Conservation (phyloP, 352 stramenopile genomes). For the Globisporangium paddicum region DNA sequence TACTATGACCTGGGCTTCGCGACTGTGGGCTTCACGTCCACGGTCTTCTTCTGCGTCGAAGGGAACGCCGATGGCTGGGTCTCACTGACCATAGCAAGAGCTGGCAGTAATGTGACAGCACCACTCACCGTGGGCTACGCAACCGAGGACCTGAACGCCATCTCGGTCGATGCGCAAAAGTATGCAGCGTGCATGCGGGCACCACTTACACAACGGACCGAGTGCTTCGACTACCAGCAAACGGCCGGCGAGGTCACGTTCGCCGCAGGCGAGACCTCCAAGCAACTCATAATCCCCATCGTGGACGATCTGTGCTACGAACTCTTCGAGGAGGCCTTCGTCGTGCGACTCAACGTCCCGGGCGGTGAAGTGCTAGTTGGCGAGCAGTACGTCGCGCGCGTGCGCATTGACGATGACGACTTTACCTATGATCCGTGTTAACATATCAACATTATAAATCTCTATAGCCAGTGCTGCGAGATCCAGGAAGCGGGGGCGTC, state of each 20-base stretch:
- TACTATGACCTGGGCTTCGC: conserved; percentile 58
- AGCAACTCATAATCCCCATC: conserved; percentile 88
- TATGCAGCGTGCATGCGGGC: conserved; percentile 57
- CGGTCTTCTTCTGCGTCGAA: conserved; percentile 60
- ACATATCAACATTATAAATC: neutral
- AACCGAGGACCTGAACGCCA: conserved; percentile 68
- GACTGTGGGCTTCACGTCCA: conserved; percentile 51
- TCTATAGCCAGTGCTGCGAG: conserved; percentile 29
- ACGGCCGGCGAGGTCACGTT: conserved; percentile 88
- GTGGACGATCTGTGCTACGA: conserved; percentile 94
- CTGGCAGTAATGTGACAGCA: conserved; percentile 31
- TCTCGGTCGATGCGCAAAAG: conserved; percentile 46
- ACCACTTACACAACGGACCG: conserved; percentile 45
- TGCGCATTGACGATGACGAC: conserved; percentile 94
- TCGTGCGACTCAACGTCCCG: conserved; percentile 90
- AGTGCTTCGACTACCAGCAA: conserved; percentile 77
- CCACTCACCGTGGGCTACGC: conserved; percentile 66
- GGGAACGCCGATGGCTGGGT: conserved; percentile 47
- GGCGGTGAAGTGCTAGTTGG: conserved; percentile 87
- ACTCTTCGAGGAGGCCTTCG: conserved; percentile 83
- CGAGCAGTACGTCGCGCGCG: conserved; percentile 82
- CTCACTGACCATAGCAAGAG: conserved; percentile 51
- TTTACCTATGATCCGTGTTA: conserved; percentile 58
- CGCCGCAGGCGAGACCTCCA: conserved; percentile 71
- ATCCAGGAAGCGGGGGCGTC: conserved; percentile 42